Evolutionary conservation across 2,329 filamentous ascomycete genomes (phyloP).

Genomic region (Pseudogymnoascus sp.): DNA sequence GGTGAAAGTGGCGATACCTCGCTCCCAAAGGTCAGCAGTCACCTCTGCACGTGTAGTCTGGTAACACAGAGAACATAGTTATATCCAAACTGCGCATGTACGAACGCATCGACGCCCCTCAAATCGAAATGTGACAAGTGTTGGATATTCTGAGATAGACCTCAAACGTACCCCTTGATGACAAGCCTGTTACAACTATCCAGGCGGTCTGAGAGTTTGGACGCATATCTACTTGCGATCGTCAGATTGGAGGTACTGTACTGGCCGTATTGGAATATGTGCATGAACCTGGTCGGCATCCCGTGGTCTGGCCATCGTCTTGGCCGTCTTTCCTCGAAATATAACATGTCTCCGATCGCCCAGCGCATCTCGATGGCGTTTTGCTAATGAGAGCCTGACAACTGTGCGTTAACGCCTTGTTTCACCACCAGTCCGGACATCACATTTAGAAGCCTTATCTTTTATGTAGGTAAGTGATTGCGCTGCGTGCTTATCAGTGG

Average conservation of each 20-base stretch:
- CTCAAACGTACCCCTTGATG: slow-evolving; percentile 4
- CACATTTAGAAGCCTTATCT: slow-evolving; percentile 2
- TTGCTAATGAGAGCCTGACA: not conserved
- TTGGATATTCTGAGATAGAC: not conserved
- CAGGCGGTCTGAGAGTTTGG: not conserved
- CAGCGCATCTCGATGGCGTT: not conserved
- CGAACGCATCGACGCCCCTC: not conserved
- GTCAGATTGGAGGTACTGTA: not conserved
- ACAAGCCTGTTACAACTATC: not conserved
- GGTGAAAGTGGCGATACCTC: not conserved
- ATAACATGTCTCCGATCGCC: slow-evolving; percentile 4
- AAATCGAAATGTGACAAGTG: not conserved
- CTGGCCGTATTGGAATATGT: slow-evolving; percentile 3
- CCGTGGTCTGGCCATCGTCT: slow-evolving; percentile 1
- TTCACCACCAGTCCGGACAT: not conserved
- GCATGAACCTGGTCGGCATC: not conserved
- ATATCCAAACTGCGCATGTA: not conserved
- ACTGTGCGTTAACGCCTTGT: not conserved
- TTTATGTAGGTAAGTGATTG: not conserved
- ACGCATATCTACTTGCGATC: slow-evolving; percentile 8
- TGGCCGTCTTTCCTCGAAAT: not conserved
- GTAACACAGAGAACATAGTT: not conserved
- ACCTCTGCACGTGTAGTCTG: not conserved
- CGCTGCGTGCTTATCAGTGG: not conserved
- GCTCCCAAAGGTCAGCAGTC: not conserved